These are phyloP conservation scores for Kwoniella sp. DNA, from an alignment of 768 basidiomycete genomes.

Conservation along the genomic window DNA sequence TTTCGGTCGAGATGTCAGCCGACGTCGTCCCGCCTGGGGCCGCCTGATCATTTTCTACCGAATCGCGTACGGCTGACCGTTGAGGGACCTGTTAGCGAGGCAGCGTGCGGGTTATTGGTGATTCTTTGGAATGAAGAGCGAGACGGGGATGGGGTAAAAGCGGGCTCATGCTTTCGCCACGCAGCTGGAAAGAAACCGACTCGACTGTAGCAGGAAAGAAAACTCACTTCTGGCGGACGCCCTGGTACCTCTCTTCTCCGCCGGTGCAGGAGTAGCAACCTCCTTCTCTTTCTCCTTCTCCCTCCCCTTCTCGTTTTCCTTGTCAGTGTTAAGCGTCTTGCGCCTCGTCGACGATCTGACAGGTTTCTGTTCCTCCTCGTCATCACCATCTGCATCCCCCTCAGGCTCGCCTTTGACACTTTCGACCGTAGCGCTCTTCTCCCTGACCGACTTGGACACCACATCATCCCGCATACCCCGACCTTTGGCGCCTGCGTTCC, in stretches of 20 bases:
- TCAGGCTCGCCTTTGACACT: constrained; percentile 20
- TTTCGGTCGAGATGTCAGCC: not conserved
- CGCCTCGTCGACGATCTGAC: constrained; percentile 9
- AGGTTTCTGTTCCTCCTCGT: constrained; percentile 24
- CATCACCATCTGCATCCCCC: constrained; percentile 13
- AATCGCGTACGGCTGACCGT: constrained; percentile 12
- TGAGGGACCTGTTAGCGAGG: constrained; percentile 15
- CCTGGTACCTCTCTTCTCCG: constrained; percentile 19
- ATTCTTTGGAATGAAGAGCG: not conserved
- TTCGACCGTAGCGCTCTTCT: constrained; percentile 18
- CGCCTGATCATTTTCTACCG: constrained; percentile 7
- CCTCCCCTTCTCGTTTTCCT: constrained; percentile 14
- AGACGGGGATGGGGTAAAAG: not conserved
- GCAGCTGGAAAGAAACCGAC: not conserved
- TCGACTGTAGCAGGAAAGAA: not conserved
- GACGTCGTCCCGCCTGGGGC: not conserved
- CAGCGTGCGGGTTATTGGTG: constrained; percentile 1
- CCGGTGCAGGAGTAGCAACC: constrained; percentile 4
- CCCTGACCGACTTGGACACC: constrained; percentile 18
- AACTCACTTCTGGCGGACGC: constrained; percentile 13
- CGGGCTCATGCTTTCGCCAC: not conserved
- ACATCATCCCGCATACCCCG: constrained; percentile 19
- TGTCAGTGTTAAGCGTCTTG: constrained; percentile 5
- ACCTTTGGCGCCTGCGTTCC: not conserved
- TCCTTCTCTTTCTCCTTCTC: constrained; percentile 23